Conservation (phyloP, 225 moss, liverwort and hornwort species). For the Pseudisothecium myosuroides region DNA sequence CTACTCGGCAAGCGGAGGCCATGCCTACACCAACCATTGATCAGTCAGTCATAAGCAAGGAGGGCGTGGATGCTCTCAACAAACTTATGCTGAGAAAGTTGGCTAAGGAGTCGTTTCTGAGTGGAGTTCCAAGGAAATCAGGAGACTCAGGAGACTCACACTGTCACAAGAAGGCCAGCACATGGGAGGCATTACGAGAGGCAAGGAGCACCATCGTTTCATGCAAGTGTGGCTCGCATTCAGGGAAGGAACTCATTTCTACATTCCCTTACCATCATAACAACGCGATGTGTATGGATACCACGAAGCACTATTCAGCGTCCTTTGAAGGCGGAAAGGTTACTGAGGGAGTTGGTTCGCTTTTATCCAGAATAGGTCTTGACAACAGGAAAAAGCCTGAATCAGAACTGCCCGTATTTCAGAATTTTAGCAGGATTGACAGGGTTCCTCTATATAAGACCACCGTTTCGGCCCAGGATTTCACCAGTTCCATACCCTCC, state of each 20-base stretch:
- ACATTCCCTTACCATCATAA: conserved; percentile 1
- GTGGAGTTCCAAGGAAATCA: conserved; percentile 2
- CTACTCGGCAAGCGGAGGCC: neutral
- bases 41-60: conserved; percentile 7
- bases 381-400: conserved; percentile 7
- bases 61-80: conserved; percentile 23
- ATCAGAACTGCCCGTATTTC: neutral
- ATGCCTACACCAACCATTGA: neutral
- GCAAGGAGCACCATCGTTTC: conserved; percentile 3
- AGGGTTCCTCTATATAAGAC: neutral
- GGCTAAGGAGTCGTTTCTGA: conserved; percentile 27
- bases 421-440: conserved; percentile 5
- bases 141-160: neutral
- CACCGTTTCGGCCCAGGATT: neutral
- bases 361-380: conserved; percentile 20
- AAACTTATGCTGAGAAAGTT: conserved; percentile 28
- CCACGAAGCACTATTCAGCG: neutral
- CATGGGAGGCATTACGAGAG: conserved; percentile 4
- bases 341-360: conserved; percentile 7
- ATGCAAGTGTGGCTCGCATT: conserved; percentile 23
- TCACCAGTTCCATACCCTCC: neutral
- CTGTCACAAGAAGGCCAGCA: neutral
- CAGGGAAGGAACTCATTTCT: conserved; percentile 3
- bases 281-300: neutral
- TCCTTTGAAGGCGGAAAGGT: neutral